Evolutionary conservation across 1,284 basidiomycete species (phyloP), one percentile per base, ranked within the genome.

Genomic region (Thecaphora frezii): DNA sequence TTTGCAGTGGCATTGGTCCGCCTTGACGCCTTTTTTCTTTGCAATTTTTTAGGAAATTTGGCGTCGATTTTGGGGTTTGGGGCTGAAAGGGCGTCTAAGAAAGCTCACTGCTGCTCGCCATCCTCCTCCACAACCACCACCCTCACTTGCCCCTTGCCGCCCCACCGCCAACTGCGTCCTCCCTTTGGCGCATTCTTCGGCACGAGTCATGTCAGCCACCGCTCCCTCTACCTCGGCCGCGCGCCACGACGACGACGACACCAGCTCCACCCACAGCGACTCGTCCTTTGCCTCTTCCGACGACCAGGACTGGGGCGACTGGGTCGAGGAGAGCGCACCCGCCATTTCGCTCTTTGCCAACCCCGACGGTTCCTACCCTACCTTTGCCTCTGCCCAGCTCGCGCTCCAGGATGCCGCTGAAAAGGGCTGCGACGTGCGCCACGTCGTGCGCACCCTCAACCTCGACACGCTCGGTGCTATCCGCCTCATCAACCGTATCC

Each of bases 391-490:
- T 5, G 59, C 75, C 12, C 36, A 56, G 3, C 59, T 51, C 14
- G 75, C 76, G 23, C 54, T 78, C 23, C 25, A 64, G 12, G 51
- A 73, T 30, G 65, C 71, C 23, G 64, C 63, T 40, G 25, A 24
- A 12, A 30, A 54, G 8, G 76, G 70, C 1, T 74, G 71, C 53
- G 75, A 78, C 47, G 41, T 77, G 8, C 58, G 59, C 8, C 43
- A 42, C 10, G 44, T 77, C 14, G 73, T 75, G 0, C 8, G 38
- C 3, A 36, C 43, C 2, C 49, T 69, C 9, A 18, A 53, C 13
- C 61, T 78, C 19, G 76, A 78, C 44, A 54, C 76, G 21, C 48
- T 77, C 9, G 68, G 73, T 48, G 66, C 69, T 21, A 76, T 78
- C 41, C 65, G 76, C 0, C 58, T 78, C 21, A 64, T 78, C 65